Evolutionary conservation across 2,329 filamentous ascomycete species (phyloP), one percentile per base, ranked within the genome.

Genomic region (Fragosphaeria purpurea): DNA sequence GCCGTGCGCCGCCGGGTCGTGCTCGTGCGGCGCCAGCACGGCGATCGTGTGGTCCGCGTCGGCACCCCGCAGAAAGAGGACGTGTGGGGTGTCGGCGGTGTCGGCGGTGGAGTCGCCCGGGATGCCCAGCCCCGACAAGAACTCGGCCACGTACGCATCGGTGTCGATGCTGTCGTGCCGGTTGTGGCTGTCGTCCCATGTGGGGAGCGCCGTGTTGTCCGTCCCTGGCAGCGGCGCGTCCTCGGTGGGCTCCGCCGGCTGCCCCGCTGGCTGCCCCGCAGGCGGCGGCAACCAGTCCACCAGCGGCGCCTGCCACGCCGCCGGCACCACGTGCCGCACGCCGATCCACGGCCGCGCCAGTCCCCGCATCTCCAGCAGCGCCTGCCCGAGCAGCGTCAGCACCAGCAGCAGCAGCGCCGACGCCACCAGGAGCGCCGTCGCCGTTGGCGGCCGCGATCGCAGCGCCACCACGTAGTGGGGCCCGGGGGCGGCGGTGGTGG

Each of bases 381-480:
- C 72, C 50, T 84, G 79, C 39, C 82, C 74, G 13, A 86, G 60
- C 5, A 85, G 66, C 40, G 83, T 72, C 44, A 88, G 70, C 47
- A 85, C 62, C 33, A 83, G 63, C 13, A 82, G 70, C 41, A 86
- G 63, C 53, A 82, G 60, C 42, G 77, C 69, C 47, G 80, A 72
- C 49, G 76, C 70, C 40, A 77, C 65, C 39, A 80, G 66, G 48
- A 83, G 65, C 50, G 71, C 71, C 44, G 64, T 62, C 33, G 75
- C 72, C 4, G 77, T 76, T 30, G 76, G 71, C 1, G 67, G 67
- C 34, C 70, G 71, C 3, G 82, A 76, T 55, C 78, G 70, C 55
- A 77, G 72, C 13, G 77, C 79, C 35, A 90, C 78, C 4, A 89
- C 77, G 62, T 90, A 89, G 55, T 86, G 85, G 8, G 77, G 71